Evolutionary conservation across 768 basidiomycete genomes (phyloP).

Genomic region (Phylloporus arenicola): DNA sequence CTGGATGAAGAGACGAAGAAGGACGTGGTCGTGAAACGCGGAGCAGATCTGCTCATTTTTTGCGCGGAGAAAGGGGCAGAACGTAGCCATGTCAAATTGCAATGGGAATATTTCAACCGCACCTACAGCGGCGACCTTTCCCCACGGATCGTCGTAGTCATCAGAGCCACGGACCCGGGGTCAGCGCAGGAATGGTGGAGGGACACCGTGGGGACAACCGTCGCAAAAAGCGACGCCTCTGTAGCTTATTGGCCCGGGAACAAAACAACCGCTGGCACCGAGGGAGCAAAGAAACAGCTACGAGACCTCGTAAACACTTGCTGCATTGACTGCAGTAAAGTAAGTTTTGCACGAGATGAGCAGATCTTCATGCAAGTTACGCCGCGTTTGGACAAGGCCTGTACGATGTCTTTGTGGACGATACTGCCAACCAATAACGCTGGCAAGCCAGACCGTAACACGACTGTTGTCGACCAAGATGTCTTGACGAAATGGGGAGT

Average conservation of each 20-base stretch:
- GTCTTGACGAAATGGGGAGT: slow-evolving; percentile 19
- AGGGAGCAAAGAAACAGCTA: slow-evolving; percentile 5
- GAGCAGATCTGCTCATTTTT: slow-evolving; percentile 22
- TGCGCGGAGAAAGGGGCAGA: slow-evolving; percentile 11
- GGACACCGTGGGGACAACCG: neutral
- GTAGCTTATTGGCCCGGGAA: slow-evolving; percentile 17
- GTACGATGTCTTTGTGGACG: neutral
- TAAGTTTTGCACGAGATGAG: slow-evolving; percentile 2
- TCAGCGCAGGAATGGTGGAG: slow-evolving; percentile 22
- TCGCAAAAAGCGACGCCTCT: slow-evolving; percentile 1
- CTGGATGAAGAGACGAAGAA: slow-evolving; percentile 4
- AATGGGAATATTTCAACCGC: slow-evolving; percentile 22
- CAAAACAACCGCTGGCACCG: neutral
- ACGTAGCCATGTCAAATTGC: slow-evolving; percentile 8
- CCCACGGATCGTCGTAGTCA: slow-evolving; percentile 19
- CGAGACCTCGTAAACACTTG: slow-evolving; percentile 13
- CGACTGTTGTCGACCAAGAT: slow-evolving; percentile 2
- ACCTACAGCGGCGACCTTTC: slow-evolving; percentile 24
- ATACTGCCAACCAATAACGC: neutral
- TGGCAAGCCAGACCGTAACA: neutral
- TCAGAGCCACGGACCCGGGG: slow-evolving; percentile 12
- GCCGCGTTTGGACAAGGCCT: slow-evolving; percentile 3
- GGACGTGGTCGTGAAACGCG: slow-evolving; percentile 12
- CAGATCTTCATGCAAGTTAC: slow-evolving; percentile 8
- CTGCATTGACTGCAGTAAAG: slow-evolving; percentile 24